Evolutionary conservation across 305 asterid species (phyloP).

Genomic region (Rubia peregrina): DNA sequence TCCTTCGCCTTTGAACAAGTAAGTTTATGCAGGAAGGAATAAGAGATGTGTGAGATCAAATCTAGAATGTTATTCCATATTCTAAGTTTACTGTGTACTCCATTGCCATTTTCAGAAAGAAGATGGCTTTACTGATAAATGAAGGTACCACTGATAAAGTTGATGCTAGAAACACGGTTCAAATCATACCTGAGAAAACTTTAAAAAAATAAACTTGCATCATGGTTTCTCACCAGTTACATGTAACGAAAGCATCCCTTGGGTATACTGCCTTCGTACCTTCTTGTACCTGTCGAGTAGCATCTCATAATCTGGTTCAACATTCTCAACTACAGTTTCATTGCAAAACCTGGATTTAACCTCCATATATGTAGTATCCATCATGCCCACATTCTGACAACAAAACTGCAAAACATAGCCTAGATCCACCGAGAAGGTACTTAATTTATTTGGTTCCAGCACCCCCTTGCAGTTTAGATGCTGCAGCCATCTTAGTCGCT

Average conservation of each 20-base stretch:
- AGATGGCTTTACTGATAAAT: not conserved
- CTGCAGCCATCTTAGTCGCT: constrained; percentile 53
- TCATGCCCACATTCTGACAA: constrained; percentile 25
- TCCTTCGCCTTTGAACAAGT: not conserved
- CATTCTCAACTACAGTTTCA: constrained; percentile 48
- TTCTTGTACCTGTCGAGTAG: constrained; percentile 57
- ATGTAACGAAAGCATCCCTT: constrained; percentile 62
- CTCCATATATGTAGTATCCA: constrained; percentile 37
- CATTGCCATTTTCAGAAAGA: not conserved
- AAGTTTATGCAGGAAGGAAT: constrained; percentile 13
- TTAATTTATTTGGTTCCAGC: constrained; percentile 18
- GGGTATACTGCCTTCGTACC: constrained; percentile 50
- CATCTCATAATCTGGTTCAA: constrained; percentile 27
- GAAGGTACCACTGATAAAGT: not conserved
- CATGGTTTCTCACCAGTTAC: constrained; percentile 13
- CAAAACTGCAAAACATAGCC: constrained; percentile 18
- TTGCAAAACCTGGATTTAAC: constrained; percentile 41
- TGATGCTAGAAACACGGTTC: not conserved
- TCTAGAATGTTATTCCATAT: not conserved
- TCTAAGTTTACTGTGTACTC: not conserved
- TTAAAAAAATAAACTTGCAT: not conserved
- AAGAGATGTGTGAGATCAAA: constrained; percentile 8
- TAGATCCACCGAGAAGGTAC: constrained; percentile 24
- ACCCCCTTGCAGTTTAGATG: constrained; percentile 31
- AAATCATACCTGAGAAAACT: not conserved